phyloP scores from a whole-genome alignment of 2,329 filamentous ascomycete species.

The Pyricularia sp. region DNA sequence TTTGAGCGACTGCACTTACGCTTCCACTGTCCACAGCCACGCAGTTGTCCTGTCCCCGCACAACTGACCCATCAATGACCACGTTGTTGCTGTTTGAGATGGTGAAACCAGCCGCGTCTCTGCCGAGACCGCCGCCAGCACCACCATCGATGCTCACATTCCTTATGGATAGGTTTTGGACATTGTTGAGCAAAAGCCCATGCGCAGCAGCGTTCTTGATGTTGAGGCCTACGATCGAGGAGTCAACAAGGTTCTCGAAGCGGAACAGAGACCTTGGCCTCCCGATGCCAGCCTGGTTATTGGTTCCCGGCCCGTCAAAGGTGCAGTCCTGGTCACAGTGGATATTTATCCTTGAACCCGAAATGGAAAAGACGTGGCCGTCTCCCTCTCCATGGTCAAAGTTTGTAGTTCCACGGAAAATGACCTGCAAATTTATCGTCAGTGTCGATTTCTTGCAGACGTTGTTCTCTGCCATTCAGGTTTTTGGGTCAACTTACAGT shows the following conservation, averaged over 20 bases:
- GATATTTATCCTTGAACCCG: slow-evolving; percentile 45
- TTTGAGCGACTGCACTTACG: neutral
- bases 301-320: slow-evolving; percentile 45
- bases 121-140: slow-evolving; percentile 19
- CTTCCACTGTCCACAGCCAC: slow-evolving; percentile 36
- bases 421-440: slow-evolving; percentile 27
- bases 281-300: slow-evolving; percentile 48
- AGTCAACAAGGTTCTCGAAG: slow-evolving; percentile 37
- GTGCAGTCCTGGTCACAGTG: slow-evolving; percentile 38
- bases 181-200: slow-evolving; percentile 28
- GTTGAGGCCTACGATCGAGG: slow-evolving; percentile 32
- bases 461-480: slow-evolving; percentile 1
- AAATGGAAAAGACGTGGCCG: slow-evolving; percentile 53
- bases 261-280: neutral
- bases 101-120: slow-evolving; percentile 47
- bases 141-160: slow-evolving; percentile 29
- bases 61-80: slow-evolving; percentile 39
- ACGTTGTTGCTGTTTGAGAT: slow-evolving; percentile 39
- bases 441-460: neutral
- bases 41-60: slow-evolving; percentile 55
- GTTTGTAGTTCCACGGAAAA: slow-evolving; percentile 56
- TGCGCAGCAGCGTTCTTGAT: slow-evolving; percentile 32
- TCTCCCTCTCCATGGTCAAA: slow-evolving; percentile 58
- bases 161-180: slow-evolving; percentile 22
- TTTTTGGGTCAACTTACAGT: slow-evolving; percentile 19